Conservation (phyloP, 2,329 filamentous ascomycete species). For the Talaromyces verruculosus region DNA sequence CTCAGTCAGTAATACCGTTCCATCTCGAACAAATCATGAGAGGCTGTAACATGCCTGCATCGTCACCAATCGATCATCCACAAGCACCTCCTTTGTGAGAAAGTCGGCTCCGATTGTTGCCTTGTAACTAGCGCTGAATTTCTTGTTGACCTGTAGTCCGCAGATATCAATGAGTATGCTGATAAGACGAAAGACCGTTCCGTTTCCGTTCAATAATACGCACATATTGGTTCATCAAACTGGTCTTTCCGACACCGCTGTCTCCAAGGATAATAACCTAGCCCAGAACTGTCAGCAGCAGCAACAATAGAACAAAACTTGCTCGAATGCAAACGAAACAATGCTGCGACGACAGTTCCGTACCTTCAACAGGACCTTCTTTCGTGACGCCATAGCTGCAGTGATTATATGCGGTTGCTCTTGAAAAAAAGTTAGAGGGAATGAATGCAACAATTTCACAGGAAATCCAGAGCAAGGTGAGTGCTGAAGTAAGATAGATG, state of each 20-base stretch:
- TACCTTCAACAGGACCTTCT: constrained; percentile 92
- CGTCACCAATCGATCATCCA: constrained; percentile 94
- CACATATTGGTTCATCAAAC: constrained; percentile 99
- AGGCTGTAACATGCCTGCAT: constrained; percentile 71
- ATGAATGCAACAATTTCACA: not conserved
- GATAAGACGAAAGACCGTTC: constrained; percentile 23
- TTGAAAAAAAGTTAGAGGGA: not conserved
- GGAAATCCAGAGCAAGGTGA: not conserved
- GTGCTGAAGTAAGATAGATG: not conserved
- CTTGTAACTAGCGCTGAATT: constrained; percentile 99
- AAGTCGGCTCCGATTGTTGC: constrained; percentile 99
- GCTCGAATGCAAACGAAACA: constrained; percentile 12
- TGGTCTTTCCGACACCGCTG: constrained; percentile 98
- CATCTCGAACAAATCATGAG: not conserved
- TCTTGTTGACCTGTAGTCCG: constrained; percentile 91
- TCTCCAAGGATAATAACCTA: constrained; percentile 99
- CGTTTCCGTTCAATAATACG: constrained; percentile 35
- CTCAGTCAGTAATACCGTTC: not conserved
- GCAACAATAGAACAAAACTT: not conserved
- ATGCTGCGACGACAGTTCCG: constrained; percentile 25
- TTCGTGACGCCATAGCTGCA: constrained; percentile 68
- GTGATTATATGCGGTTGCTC: constrained; percentile 3
- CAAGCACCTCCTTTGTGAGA: constrained; percentile 93
- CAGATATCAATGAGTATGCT: constrained; percentile 15
- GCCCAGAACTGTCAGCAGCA: constrained; percentile 7